A percentile compares a stretch with the other conserved stretches of the same genome.
Conservation (phyloP, 2,329 filamentous ascomycete genomes). For the Xylaria polymorpha region DNA sequence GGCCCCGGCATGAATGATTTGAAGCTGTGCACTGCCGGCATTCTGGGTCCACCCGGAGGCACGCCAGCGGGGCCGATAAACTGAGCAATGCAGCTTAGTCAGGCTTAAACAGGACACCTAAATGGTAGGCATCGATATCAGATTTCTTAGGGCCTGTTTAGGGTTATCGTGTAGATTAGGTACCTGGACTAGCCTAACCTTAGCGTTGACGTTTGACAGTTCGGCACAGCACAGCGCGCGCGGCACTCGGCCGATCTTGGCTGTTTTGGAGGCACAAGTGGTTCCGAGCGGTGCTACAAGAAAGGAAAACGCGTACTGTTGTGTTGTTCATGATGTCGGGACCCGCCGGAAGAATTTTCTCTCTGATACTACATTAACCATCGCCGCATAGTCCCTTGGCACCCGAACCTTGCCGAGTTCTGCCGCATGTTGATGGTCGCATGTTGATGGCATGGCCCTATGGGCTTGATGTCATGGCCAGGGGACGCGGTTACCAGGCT, state of each 20-base stretch:
- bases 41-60: slow-evolving; percentile 7
- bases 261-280: slow-evolving; percentile 1
- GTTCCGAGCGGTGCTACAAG: not conserved
- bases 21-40: slow-evolving; percentile 1
- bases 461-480: not conserved
- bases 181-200: too few species aligned
- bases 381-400: slow-evolving; percentile 14
- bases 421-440: slow-evolving; percentile 5
- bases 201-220: not conserved
- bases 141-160: not conserved
- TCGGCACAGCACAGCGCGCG: not conserved
- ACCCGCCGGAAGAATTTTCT: slow-evolving; percentile 5
- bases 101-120: not conserved
- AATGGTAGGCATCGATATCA: not conserved
- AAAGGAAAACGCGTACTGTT: not conserved
- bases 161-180: too few species aligned
- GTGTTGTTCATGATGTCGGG: slow-evolving; percentile 7
- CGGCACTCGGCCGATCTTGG: slow-evolving; percentile 27
- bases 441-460: not conserved
- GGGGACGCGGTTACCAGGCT: not conserved
- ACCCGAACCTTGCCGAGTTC: not conserved
- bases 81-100: not conserved
- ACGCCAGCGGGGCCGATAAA: slow-evolving; percentile 12
- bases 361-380: slow-evolving; percentile 2
- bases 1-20: slow-evolving; percentile 8